Evolutionary conservation across 1,284 basidiomycete genomes (phyloP).

Genomic region (Irpex lacteus): DNA sequence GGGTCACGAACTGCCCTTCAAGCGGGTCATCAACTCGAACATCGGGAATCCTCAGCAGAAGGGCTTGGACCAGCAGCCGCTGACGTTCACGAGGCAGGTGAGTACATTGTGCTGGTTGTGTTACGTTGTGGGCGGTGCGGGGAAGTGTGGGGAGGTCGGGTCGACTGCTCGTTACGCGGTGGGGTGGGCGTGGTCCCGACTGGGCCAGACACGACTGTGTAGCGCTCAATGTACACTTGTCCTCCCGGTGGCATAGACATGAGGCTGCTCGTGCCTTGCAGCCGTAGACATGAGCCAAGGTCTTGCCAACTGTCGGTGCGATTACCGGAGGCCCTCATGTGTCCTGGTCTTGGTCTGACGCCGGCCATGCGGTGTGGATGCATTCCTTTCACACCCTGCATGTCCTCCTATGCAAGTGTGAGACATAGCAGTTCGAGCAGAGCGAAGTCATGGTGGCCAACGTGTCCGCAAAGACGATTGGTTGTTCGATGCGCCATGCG

Average conservation of each 20-base stretch:
- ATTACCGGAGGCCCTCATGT: not conserved
- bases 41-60: constrained; percentile 98
- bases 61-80: constrained; percentile 88
- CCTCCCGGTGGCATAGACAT: not conserved
- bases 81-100: constrained; percentile 93
- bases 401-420: no score
- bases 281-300: not conserved
- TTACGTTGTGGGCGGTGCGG: not conserved
- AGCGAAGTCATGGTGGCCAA: no score
- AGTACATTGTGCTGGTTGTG: constrained; percentile 19
- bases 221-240: not conserved
- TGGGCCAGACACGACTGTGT: not conserved
- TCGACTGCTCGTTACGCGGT: not conserved
- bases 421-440: no score
- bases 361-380: not conserved
- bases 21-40: constrained; percentile 90
- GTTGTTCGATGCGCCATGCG: no score
- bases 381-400: no score
- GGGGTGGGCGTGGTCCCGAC: not conserved
- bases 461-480: no score
- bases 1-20: constrained; percentile 74
- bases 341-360: not conserved
- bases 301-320: not conserved
- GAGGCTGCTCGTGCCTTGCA: not conserved
- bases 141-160: not conserved